A percentile compares a stretch with the other conserved stretches of the same genome.
phyloP scores from a whole-genome alignment of 257 asterid species.

The Paraleonurus japonicus region DNA sequence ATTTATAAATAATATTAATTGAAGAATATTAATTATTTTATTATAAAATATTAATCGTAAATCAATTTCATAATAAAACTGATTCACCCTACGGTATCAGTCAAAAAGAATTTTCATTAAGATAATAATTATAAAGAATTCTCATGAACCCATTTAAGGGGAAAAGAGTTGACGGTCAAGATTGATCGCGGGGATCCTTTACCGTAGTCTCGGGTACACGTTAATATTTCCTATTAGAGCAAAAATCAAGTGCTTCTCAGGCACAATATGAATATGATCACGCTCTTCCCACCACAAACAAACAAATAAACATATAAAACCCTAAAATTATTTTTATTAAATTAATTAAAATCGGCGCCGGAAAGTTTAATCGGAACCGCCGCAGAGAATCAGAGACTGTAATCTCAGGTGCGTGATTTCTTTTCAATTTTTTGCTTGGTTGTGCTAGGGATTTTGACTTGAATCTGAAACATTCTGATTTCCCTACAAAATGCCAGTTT shows the following conservation, averaged over 20 bases:
- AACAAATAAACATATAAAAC: slow-evolving; percentile 28
- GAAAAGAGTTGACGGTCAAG: not conserved
- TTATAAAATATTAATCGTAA: too few relatives aligned
- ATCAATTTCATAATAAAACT: too few relatives aligned
- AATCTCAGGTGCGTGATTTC: slow-evolving; percentile 27
- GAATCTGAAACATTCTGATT: slow-evolving; percentile 4
- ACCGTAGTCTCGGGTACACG: slow-evolving; percentile 20
- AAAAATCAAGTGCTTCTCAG: slow-evolving; percentile 46
- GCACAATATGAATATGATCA: slow-evolving; percentile 18
- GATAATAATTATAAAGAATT: too few relatives aligned
- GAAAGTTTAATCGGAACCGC: slow-evolving; percentile 28
- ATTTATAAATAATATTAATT: too few relatives aligned
- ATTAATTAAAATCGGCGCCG: slow-evolving; percentile 30
- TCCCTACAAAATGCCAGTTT: not conserved
- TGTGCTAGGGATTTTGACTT: slow-evolving; percentile 16
- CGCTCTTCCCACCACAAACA: slow-evolving; percentile 25
- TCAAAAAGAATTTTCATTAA: too few relatives aligned
- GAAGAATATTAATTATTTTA: too few relatives aligned
- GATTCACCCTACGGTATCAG: too few relatives aligned
- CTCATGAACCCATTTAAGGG: too few relatives aligned
- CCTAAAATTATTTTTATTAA: slow-evolving; percentile 24
- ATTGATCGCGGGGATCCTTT: not conserved
- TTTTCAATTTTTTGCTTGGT: not conserved
- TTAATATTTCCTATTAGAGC: slow-evolving; percentile 29
- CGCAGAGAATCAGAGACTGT: not conserved